A percentile compares a stretch with the other conserved stretches of the same genome.
These are phyloP conservation scores for Selaginella tamariscina DNA, from an alignment of 75 land plant species.

Conservation along the genomic window DNA sequence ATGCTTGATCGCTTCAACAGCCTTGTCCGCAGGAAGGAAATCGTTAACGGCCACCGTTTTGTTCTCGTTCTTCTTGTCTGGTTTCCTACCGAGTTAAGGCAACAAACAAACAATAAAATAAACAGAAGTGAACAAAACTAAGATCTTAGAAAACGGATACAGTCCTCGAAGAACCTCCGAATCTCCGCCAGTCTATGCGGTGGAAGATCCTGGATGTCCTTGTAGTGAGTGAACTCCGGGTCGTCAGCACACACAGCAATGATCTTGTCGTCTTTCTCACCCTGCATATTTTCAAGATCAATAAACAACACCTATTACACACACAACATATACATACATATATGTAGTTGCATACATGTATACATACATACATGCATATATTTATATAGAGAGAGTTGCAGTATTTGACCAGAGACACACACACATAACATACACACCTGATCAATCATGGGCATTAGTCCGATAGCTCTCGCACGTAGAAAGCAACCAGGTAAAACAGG, in stretches of 20 bases:
- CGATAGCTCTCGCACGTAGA: constrained; percentile 82
- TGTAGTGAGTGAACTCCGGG: constrained; percentile 68
- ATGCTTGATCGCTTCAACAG: constrained; percentile 46
- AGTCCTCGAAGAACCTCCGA: constrained; percentile 81
- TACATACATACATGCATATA: too few relatives aligned
- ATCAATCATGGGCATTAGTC: constrained; percentile 93
- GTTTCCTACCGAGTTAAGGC: constrained; percentile 10
- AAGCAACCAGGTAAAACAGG: constrained; percentile 80
- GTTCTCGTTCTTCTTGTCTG: constrained; percentile 90
- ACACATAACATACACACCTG: constrained; percentile 32
- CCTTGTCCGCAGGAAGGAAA: constrained; percentile 38
- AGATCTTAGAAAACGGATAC: constrained; percentile 39
- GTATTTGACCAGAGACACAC: too few relatives aligned
- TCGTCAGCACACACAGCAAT: constrained; percentile 90
- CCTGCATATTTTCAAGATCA: too few relatives aligned
- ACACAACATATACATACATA: too few relatives aligned
- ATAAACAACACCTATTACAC: too few relatives aligned
- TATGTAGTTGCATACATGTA: too few relatives aligned
- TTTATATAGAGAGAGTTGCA: too few relatives aligned
- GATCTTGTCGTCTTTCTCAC: constrained; percentile 86
- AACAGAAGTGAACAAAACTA: background rate
- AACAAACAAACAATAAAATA: constrained; percentile 4
- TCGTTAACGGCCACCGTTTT: constrained; percentile 70
- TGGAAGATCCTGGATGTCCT: constrained; percentile 56
- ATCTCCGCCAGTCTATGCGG: constrained; percentile 74